Evolutionary conservation across 805 yeast species (phyloP).

Genomic region (Yamadazyma nakazawae): DNA sequence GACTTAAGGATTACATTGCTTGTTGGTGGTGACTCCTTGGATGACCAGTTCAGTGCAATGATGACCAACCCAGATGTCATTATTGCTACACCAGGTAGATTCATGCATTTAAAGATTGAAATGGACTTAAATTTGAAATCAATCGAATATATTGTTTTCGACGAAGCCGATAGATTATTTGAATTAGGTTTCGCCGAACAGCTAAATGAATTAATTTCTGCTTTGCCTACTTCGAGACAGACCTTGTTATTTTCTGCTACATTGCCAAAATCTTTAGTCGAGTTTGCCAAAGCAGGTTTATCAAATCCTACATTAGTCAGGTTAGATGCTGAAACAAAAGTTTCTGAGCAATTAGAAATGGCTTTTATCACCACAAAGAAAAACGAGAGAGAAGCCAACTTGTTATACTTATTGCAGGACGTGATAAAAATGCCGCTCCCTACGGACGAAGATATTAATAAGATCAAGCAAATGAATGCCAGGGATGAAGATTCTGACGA

Average conservation of each 20-base stretch:
- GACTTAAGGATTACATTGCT: conserved; percentile 76
- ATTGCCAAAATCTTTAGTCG: conserved; percentile 85
- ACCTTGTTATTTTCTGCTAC: conserved; percentile 93
- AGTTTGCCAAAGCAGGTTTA: conserved; percentile 96
- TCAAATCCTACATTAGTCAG: conserved; percentile 89
- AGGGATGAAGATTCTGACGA: conserved; percentile 52
- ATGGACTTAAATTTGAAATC: conserved; percentile 83
- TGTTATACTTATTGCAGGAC: conserved; percentile 73
- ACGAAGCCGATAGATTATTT: conserved; percentile 94
- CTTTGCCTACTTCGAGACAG: conserved; percentile 81
- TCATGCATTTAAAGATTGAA: conserved; percentile 91
- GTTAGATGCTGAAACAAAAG: conserved; percentile 86
- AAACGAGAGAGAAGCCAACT: conserved; percentile 85
- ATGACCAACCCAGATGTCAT: conserved; percentile 92
- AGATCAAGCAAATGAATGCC: conserved; percentile 46
- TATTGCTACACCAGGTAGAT: conserved; percentile 97
- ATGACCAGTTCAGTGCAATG: conserved; percentile 92
- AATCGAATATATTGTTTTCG: conserved; percentile 89
- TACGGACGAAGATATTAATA: conserved; percentile 60
- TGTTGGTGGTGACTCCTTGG: conserved; percentile 98
- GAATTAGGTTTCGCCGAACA: conserved; percentile 97
- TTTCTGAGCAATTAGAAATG: conserved; percentile 89
- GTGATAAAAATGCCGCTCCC: conserved; percentile 83
- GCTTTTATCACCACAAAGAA: conserved; percentile 77
- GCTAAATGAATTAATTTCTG: conserved; percentile 79